A percentile compares a stretch with the other conserved stretches of the same genome.
Conservation (phyloP, 2,329 filamentous ascomycete species). For the Talaromyces amestolkiae region DNA sequence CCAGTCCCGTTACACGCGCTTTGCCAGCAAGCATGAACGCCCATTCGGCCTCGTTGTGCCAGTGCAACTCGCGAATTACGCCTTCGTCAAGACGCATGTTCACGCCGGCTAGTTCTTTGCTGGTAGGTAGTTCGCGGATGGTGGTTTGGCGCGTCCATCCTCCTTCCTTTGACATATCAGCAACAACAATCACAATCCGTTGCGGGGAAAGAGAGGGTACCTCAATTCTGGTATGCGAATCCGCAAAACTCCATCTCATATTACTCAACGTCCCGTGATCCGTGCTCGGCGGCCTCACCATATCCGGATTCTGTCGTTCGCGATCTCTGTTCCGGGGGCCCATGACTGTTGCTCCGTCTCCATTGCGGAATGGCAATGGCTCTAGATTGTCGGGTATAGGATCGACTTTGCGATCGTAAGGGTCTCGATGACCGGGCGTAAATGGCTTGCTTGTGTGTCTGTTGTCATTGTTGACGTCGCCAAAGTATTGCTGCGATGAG, state of each 20-base stretch:
- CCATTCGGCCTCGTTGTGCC: conserved; percentile 75
- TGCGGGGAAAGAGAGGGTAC: conserved; percentile 32
- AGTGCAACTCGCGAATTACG: conserved; percentile 73
- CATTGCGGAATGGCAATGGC: conserved; percentile 57
- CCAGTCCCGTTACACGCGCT: conserved; percentile 69
- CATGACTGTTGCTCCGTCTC: conserved; percentile 63
- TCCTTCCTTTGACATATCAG: conserved; percentile 55
- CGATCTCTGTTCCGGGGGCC: conserved; percentile 68
- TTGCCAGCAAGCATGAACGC: conserved; percentile 69
- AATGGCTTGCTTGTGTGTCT: conserved; percentile 49
- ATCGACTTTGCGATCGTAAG: conserved; percentile 63
- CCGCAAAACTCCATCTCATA: conserved; percentile 69
- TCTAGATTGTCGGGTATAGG: conserved; percentile 43
- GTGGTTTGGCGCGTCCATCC: conserved; percentile 73
- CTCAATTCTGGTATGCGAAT: conserved; percentile 64
- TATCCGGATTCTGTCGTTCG: conserved; percentile 67
- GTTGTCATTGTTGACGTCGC: not conserved
- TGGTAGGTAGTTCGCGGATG: conserved; percentile 34
- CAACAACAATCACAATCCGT: not conserved
- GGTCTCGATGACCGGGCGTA: conserved; percentile 59
- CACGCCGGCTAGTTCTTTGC: conserved; percentile 68
- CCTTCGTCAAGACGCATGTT: conserved; percentile 74
- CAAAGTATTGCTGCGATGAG: conserved; percentile 28
- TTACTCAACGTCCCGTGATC: conserved; percentile 69
- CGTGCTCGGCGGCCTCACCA: conserved; percentile 69